Conservation (phyloP, 176 grass and related monocot genomes). For the Aegilops speltoides region DNA sequence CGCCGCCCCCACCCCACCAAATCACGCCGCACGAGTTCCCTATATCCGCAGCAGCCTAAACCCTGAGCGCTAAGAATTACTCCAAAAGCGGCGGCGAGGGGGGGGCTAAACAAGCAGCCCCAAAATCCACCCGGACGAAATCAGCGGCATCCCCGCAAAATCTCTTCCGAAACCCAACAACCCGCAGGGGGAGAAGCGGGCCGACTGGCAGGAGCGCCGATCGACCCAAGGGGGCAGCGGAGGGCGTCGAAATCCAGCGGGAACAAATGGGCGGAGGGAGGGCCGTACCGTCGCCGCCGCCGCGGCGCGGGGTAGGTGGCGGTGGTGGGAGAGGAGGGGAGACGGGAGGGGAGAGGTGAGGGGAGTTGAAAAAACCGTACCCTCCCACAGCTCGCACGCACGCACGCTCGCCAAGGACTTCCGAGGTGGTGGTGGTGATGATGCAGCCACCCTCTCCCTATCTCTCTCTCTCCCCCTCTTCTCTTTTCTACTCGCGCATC, state of each 20-base stretch:
- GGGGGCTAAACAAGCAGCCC: neutral
- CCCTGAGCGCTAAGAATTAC: neutral
- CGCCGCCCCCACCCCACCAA: neutral
- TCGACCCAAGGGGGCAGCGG: too few species aligned
- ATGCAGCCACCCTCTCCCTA: neutral
- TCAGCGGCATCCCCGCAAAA: neutral
- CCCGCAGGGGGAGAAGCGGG: neutral
- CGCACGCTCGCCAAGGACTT: neutral
- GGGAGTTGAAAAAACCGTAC: conserved; percentile 13
- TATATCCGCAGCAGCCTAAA: neutral
- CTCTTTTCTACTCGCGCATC: neutral
- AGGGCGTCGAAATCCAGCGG: neutral
- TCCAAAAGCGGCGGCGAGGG: neutral
- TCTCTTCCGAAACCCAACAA: neutral
- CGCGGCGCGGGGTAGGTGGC: conserved; percentile 5
- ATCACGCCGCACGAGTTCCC: neutral
- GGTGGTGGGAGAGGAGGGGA: neutral
- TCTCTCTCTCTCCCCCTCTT: neutral
- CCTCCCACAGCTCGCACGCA: neutral
- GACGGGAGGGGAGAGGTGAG: neutral
- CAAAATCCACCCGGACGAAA: neutral
- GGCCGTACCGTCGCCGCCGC: conserved; percentile 17
- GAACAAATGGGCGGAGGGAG: neutral
- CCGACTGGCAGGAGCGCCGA: neutral
- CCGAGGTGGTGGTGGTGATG: neutral